Evolutionary conservation across 2,329 filamentous ascomycete species (phyloP).

Genomic region (Biscogniauxia marginata): DNA sequence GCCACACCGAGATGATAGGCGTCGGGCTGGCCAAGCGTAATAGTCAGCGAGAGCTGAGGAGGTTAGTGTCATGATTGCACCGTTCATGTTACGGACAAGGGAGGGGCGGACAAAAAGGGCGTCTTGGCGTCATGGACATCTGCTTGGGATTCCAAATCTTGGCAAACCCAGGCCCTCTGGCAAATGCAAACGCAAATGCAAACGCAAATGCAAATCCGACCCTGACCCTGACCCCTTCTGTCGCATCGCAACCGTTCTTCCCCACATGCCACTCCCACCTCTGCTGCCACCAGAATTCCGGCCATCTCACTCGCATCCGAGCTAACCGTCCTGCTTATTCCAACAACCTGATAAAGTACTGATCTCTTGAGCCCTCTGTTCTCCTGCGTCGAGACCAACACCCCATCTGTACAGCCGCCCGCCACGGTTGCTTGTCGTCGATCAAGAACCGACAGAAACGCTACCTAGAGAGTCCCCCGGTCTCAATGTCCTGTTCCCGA

Average conservation of each 20-base stretch:
- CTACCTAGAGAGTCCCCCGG: constrained; percentile 11
- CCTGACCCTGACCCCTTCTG: not conserved
- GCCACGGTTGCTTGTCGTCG: constrained; percentile 19
- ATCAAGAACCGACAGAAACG: constrained; percentile 25
- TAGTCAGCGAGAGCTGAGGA: not conserved
- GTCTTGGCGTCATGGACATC: not conserved
- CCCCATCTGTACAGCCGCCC: too few species aligned
- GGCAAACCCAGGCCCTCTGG: not conserved
- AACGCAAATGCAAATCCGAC: not conserved
- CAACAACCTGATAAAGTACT: not conserved
- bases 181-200: too few species aligned
- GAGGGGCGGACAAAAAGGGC: not conserved
- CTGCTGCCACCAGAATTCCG: not conserved
- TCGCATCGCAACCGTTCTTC: not conserved
- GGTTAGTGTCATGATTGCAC: not conserved
- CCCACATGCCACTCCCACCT: not conserved
- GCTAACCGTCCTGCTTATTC: not conserved
- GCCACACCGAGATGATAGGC: not conserved
- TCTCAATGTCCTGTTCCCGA: constrained; percentile 7
- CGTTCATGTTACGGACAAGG: not conserved
- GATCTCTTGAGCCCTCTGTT: too few species aligned
- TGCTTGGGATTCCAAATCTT: not conserved
- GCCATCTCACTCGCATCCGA: not conserved
- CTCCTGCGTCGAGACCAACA: too few species aligned
- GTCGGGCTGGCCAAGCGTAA: not conserved